These are phyloP conservation scores for Tricholoma saponaceum DNA, from an alignment of 768 basidiomycete genomes.

Conservation along the genomic window DNA sequence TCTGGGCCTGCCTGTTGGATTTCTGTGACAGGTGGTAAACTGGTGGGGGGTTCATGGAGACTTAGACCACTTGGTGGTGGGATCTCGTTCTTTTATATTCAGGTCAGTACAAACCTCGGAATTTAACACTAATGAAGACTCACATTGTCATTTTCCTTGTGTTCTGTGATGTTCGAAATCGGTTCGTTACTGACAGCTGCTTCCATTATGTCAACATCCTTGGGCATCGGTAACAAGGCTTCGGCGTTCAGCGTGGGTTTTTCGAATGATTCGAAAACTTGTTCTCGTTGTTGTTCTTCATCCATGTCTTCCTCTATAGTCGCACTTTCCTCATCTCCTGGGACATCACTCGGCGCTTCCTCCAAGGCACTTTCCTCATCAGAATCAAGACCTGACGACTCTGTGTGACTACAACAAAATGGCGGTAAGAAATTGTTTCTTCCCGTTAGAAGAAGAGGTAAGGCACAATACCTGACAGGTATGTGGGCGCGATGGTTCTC, in stretches of 20 bases:
- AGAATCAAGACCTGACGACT: too few species aligned
- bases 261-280: background rate
- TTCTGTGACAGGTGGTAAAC: background rate
- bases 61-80: background rate
- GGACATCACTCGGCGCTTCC: background rate
- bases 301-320: background rate
- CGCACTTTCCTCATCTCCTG: background rate
- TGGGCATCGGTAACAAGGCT: background rate
- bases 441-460: background rate
- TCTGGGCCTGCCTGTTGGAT: background rate
- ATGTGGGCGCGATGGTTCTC: slow-evolving; percentile 4
- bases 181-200: background rate
- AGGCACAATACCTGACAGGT: slow-evolving; percentile 1
- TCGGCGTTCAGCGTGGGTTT: background rate
- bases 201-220: background rate
- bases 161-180: background rate
- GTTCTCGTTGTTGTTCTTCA: background rate
- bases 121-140: background rate
- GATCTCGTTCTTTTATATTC: background rate
- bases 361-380: too few species aligned
- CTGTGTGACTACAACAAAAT: too few species aligned
- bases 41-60: background rate
- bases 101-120: background rate
- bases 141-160: background rate
- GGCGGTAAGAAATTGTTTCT: too few species aligned